Evolutionary conservation across 371 early-diverging fungal genomes (phyloP), one percentile per base, ranked within the genome.

Genomic region (Lichtheimia ornata): DNA sequence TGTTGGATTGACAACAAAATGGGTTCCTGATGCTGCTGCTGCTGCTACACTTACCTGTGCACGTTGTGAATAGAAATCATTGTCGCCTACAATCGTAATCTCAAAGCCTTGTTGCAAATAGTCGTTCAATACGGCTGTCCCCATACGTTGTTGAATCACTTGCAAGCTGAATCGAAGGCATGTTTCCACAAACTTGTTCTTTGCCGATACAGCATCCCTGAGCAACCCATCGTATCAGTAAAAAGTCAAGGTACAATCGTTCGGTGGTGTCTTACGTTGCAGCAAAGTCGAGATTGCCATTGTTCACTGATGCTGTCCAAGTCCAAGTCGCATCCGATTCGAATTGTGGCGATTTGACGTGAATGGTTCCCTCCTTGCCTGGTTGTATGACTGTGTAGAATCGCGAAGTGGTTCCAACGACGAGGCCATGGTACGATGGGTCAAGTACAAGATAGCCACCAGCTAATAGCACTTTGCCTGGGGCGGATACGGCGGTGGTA

Each of bases 401-500:
- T 20, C 95, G 82, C 5, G 97, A 83, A 49, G 87, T 83, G 1
- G 94, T 88, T 14, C 90, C 92, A 18, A 96, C 78, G 4, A 96
- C 96, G 9, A 94, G 76, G 6, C 97, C 98, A 9, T 76, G 71
- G 73, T 88, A 92, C 11, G 66, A 71, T 43, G 82, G 88, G 64
- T 96, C 95, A 4, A 98, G 83, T 2, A 98, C 95, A 0, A 97
- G 84, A 71, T 98, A 98, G n/a, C 98, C 98, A 47, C 98, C 98
- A 1, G 88, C 77, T 1, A 97, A 50, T 7, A 98, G 88, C 5
- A 96, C 97, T 71, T 98, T 98, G 14, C 98, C 98, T 2, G 97
- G 96, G 2, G 96, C 93, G 17, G 95, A 94, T 4, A 88, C 88
- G 50, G 90, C 59, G 11, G 71, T 72, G 22, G 56, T 45, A 28